Evolutionary conservation across 495 filamentous ascomycete genomes (phyloP), one percentile per base, ranked within the genome.

Genomic region (Hyaloscypha bicolor): DNA sequence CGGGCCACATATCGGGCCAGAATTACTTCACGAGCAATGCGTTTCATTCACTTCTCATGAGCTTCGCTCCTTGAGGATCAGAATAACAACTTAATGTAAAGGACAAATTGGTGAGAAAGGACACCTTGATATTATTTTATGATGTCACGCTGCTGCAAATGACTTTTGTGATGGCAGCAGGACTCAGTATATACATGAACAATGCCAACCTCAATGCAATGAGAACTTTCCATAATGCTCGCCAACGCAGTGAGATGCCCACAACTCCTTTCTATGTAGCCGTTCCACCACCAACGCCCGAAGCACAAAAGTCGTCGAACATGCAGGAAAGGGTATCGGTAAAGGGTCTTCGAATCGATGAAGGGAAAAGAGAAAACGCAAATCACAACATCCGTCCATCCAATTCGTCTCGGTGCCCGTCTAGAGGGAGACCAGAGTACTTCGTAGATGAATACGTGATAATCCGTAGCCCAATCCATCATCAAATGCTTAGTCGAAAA

Each of bases 251-350:
- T 1, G 16, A 48, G 9, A 16, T 48, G 42, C 42, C 42, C 42
- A 48, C 42, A 48, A 48, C 42, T 19, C 42, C 42, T 37, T 16
- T 48, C 56, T 31, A 60, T 35, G 56, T 19, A 60, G 21, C 19
- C 56, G n/a, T 9, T 31, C 35, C 33, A 61, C 21, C 59, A 29
- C 56, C 56, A 66, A 66, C 64, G 55, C 64, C 37, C n/a, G 55
- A 60, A 61, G 33, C 52, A 57, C 55, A 66, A 53, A 61, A 48
- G 37, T 29, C 9, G 56, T 66, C 64, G 55, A 61, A 66, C 53
- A 65, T 14, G 63, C 57, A 66, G 45, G 30, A 66, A 59, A 61
- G 55, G 64, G 57, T 66, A 66, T 59, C 37, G 56, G 39, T 42
- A 61, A 52, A 30, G 42, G 35, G 29, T 60, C 42, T 29, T 55